Percentiles rank a stretch among this genome's conserved stretches.
Conservation (phyloP, 2,329 filamentous ascomycete species). For the Aspergillus fructus region DNA sequence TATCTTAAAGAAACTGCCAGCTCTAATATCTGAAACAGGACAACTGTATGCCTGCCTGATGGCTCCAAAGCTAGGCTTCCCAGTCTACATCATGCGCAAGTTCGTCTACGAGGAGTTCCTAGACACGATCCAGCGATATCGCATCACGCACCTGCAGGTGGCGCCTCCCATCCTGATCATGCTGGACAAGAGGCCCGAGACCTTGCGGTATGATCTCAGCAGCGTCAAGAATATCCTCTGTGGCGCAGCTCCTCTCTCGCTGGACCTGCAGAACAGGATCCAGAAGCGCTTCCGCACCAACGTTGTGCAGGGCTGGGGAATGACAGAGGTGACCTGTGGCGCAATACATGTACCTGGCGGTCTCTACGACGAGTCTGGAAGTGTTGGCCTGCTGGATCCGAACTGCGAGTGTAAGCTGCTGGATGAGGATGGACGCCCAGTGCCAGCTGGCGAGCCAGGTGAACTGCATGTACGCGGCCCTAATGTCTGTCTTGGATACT, state of each 20-base stretch:
- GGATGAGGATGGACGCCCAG: constrained; percentile 54
- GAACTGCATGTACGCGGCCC: constrained; percentile 35
- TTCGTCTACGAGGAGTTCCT: constrained; percentile 57
- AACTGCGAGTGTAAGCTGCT: constrained; percentile 57
- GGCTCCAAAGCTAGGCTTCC: constrained; percentile 44
- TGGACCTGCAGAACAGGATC: constrained; percentile 48
- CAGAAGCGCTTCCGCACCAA: constrained; percentile 43
- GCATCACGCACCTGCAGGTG: constrained; percentile 54
- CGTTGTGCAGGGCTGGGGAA: constrained; percentile 59
- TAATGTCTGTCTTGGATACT: constrained; percentile 28
- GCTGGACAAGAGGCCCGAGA: constrained; percentile 59
- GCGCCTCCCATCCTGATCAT: constrained; percentile 61
- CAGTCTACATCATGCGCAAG: constrained; percentile 59
- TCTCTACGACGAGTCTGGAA: constrained; percentile 43
- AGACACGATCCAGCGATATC: constrained; percentile 49
- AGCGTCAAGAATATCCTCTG: constrained; percentile 49
- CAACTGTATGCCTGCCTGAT: constrained; percentile 48
- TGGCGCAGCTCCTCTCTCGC: constrained; percentile 55
- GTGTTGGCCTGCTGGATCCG: constrained; percentile 55
- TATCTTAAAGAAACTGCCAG: not conserved
- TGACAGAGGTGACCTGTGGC: constrained; percentile 56
- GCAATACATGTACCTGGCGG: constrained; percentile 46
- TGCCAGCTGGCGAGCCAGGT: constrained; percentile 45
- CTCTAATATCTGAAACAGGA: not conserved
- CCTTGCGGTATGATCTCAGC: constrained; percentile 54